Percentiles rank a stretch among this genome's conserved stretches.
These are phyloP conservation scores for Roridomyces roridus DNA, from an alignment of 768 basidiomycete genomes.

Conservation along the genomic window DNA sequence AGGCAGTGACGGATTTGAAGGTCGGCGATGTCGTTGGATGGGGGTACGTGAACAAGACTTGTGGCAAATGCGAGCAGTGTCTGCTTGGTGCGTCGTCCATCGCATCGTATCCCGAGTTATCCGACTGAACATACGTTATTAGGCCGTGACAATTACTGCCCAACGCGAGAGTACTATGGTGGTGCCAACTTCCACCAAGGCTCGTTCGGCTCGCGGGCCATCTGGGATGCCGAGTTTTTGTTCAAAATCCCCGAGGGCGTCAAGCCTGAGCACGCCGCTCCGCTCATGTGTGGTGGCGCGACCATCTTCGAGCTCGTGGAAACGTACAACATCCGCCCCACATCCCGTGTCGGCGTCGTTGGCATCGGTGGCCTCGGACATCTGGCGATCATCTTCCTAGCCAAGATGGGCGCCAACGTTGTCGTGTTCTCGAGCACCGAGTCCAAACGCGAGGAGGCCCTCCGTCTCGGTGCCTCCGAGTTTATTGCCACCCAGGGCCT, in stretches of 20 bases:
- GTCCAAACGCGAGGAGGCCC: no score
- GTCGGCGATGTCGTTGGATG: no score
- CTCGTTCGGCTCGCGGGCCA: conserved; percentile 40
- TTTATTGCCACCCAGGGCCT: conserved; percentile 38
- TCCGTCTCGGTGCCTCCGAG: no score
- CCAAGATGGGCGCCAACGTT: conserved; percentile 46
- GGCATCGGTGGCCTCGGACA: conserved; percentile 45
- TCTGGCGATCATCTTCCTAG: conserved; percentile 43
- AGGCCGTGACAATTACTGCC: conserved; percentile 10
- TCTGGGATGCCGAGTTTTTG: conserved; percentile 40
- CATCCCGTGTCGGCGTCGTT: conserved; percentile 39
- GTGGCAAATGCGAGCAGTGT: no score
- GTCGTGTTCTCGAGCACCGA: conserved; percentile 44
- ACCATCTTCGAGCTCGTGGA: no score
- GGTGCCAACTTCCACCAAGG: conserved; percentile 37
- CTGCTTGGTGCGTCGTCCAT: conserved; percentile 25
- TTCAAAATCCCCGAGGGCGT: conserved; percentile 40
- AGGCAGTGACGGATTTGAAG: no score
- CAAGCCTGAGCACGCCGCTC: conserved; percentile 36
- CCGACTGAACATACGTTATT: neutral
- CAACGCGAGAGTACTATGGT: conserved; percentile 11
- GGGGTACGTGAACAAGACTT: no score
- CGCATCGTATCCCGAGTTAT: neutral
- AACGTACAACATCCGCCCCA: no score
- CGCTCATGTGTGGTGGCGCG: no score